phyloP scores from a whole-genome alignment of 805 yeast species.

The Sugiyamaella floridensis region DNA sequence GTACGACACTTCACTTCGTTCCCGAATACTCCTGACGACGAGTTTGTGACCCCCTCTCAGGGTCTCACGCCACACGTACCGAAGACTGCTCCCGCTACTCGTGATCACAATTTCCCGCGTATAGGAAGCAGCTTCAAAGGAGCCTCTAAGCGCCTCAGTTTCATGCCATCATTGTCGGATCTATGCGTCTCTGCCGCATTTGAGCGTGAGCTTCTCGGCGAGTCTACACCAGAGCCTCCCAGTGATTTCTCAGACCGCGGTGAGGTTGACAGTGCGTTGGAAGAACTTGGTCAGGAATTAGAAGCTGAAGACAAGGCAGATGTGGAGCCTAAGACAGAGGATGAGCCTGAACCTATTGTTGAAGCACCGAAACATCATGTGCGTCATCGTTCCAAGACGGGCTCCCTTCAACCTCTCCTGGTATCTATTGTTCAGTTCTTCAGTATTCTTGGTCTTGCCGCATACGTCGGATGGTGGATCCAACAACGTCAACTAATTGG shows the following conservation, averaged over 20 bases:
- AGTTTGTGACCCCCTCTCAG: slow-evolving; percentile 7
- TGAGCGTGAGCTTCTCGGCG: slow-evolving; percentile 5
- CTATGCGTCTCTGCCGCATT: slow-evolving; percentile 17
- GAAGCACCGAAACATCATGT: too few species aligned
- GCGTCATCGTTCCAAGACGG: background rate
- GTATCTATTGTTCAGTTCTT: background rate
- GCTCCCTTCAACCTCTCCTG: background rate
- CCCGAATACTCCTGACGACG: slow-evolving; percentile 13
- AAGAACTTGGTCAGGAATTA: background rate
- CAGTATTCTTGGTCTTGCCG: slow-evolving; percentile 32
- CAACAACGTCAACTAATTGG: slow-evolving; percentile 60
- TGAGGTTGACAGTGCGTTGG: background rate
- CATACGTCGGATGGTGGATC: slow-evolving; percentile 53
- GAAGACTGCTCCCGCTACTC: slow-evolving; percentile 8
- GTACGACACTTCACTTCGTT: slow-evolving; percentile 12
- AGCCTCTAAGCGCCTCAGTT: slow-evolving; percentile 15
- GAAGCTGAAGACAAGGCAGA: slow-evolving; percentile 9
- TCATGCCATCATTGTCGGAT: slow-evolving; percentile 20
- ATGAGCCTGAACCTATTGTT: background rate
- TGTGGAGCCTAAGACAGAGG: slow-evolving; percentile 2
- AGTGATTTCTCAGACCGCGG: background rate
- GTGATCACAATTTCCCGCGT: background rate
- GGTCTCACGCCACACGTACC: slow-evolving; percentile 1
- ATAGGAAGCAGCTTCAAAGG: background rate
- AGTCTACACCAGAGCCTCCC: slow-evolving; percentile 1